phyloP scores from a whole-genome alignment of 2,329 filamentous ascomycete species.

The Sarocladium strictum region DNA sequence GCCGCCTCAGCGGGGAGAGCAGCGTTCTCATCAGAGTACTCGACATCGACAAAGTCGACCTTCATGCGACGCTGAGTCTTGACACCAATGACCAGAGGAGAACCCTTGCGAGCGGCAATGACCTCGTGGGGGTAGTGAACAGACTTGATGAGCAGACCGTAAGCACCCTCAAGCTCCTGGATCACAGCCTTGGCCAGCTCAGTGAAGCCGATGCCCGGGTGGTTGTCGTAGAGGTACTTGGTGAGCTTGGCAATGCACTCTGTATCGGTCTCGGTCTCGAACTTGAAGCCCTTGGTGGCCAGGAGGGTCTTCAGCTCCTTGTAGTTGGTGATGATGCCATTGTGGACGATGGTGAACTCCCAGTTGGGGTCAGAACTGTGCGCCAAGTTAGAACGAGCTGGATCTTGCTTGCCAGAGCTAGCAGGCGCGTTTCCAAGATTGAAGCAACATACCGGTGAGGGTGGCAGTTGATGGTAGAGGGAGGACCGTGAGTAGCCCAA shows the following conservation, averaged over 20 bases:
- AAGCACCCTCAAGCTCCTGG: slow-evolving; percentile 95
- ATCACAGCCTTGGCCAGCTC: slow-evolving; percentile 96
- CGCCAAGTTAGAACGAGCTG: slow-evolving; percentile 6
- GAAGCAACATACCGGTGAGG: slow-evolving; percentile 72
- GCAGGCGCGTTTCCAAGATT: too few species aligned
- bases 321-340: slow-evolving; percentile 99
- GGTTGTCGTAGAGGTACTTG: slow-evolving; percentile 95
- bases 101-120: slow-evolving; percentile 96
- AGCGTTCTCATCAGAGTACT: slow-evolving; percentile 82
- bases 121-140: slow-evolving; percentile 98
- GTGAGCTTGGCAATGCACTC: slow-evolving; percentile 98
- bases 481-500: slow-evolving; percentile 96
- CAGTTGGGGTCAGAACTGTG: slow-evolving; percentile 82
- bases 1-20: slow-evolving; percentile 88
- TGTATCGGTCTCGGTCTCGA: slow-evolving; percentile 98
- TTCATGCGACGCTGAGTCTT: slow-evolving; percentile 99
- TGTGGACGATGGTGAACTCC: slow-evolving; percentile 98
- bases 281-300: slow-evolving; percentile 90
- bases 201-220: slow-evolving; percentile 92
- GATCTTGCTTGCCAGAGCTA: too few species aligned
- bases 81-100: slow-evolving; percentile 93
- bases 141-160: slow-evolving; percentile 95
- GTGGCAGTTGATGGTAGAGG: slow-evolving; percentile 94
- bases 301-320: slow-evolving; percentile 97
- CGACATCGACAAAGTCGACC: slow-evolving; percentile 99